Base-by-base conservation (phyloP, 2,329 filamentous ascomycete genomes). In the Trichoderma endophyticum region DNA sequence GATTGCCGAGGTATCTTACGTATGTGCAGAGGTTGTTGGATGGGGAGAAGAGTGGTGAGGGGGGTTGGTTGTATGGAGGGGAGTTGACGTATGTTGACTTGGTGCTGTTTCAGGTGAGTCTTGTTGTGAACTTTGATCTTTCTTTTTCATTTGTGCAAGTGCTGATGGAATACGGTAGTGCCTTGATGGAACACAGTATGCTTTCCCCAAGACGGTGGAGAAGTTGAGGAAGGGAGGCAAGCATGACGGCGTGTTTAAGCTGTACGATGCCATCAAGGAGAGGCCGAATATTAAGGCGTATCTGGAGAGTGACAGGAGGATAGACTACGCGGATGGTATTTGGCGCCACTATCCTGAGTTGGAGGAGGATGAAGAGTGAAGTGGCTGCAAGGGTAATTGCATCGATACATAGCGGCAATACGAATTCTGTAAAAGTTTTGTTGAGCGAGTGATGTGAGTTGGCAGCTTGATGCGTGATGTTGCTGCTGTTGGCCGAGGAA, bases 281-380 rank as follows among this genome's bases (percentile, higher is more conserved):
- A 83, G 89, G 43, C 88, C 88, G 21, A 89, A 86, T 54, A 86
- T 95, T 76, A 91, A 90, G 81, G 86, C 84, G 57, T 95, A 95
- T 78, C 80, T 95, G 66, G 85, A 81, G 24, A 94, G 92, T 79
- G 85, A 89, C 3, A 86, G 90, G 74, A 84, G 92, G 54, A 78
- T 86, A 77, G 80, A 85, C 66, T 95, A 93, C 78, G 82, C 84
- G 0, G 81, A 86, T 73, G 92, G 92, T 1, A 86, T 95, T 57
- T 95, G 89, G 78, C 85, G 93, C 43, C 83, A 92, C 76, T 95
- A 95, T 77, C 86, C 89, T 3, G 92, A 95, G 82, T 80, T 95
- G 65, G 92, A 95, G 57, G 81, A 86, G 54, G 71, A 73, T 68
- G 48, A 36, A 4, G 51, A 48, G 28, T 60, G 12, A 61, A 32